Conservation (phyloP, 352 stramenopile genomes). For the Bremia lactucae region DNA sequence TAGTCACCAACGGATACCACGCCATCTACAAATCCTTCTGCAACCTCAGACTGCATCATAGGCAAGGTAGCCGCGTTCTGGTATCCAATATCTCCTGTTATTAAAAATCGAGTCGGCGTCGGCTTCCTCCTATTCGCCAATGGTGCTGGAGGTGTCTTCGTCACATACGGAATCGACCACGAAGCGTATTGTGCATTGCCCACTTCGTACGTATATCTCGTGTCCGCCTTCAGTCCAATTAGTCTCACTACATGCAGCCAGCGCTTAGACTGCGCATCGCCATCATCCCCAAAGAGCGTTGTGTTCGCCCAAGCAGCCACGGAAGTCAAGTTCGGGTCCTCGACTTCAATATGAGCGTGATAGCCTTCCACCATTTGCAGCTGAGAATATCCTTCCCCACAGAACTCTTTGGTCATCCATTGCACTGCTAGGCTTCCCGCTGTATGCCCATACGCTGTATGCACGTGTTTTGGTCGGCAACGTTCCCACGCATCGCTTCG, state of each 20-base stretch:
- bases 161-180: conserved; percentile 72
- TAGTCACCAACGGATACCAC: conserved; percentile 85
- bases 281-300: conserved; percentile 59
- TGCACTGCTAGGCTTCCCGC: conserved; percentile 60
- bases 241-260: conserved; percentile 63
- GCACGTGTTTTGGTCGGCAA: conserved; percentile 71
- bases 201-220: conserved; percentile 77
- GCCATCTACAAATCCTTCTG: conserved; percentile 57
- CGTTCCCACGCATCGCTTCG: conserved; percentile 28
- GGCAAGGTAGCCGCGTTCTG: conserved; percentile 81
- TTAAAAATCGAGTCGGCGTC: conserved; percentile 55
- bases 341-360: conserved; percentile 29
- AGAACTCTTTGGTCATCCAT: conserved; percentile 65
- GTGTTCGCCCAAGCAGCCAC: conserved; percentile 38
- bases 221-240: conserved; percentile 46
- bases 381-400: conserved; percentile 28
- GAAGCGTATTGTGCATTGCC: conserved; percentile 57
- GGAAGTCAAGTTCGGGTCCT: conserved; percentile 21
- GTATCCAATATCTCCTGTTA: conserved; percentile 84
- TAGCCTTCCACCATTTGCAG: conserved; percentile 55
- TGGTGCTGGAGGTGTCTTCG: conserved; percentile 47
- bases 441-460: conserved; percentile 58
- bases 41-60: conserved; percentile 83
- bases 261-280: conserved; percentile 40
- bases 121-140: conserved; percentile 9